Conservation (phyloP, 1,284 basidiomycete species). For the Fomitopsis palustris region DNA sequence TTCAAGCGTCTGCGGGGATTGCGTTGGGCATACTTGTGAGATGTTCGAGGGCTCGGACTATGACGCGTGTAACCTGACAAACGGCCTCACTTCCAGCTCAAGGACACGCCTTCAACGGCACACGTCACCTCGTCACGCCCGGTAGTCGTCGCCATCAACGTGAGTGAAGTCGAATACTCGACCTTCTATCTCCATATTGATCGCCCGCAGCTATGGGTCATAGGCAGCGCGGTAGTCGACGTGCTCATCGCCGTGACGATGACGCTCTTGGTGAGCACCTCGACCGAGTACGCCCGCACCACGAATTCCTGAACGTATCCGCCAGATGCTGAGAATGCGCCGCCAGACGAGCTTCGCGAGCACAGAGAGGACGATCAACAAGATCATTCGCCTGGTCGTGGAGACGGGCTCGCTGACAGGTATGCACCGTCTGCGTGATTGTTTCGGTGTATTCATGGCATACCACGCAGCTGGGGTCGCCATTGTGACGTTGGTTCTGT, state of each 20-base stretch:
- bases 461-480: background rate
- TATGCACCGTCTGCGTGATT: background rate
- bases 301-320: background rate
- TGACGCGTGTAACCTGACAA: too few relatives aligned
- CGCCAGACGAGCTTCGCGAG: background rate
- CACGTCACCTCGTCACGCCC: background rate
- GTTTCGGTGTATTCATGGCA: too few relatives aligned
- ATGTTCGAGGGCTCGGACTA: too few relatives aligned
- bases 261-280: background rate
- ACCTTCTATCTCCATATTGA: background rate
- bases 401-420: background rate
- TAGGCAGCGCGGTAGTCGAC: background rate
- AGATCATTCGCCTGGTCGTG: background rate
- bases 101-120: background rate
- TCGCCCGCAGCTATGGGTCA: background rate
- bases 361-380: background rate
- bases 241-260: background rate
- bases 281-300: too few relatives aligned
- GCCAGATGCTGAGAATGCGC: background rate
- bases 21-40: background rate
- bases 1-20: background rate
- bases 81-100: background rate
- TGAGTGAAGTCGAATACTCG: background rate
- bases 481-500: background rate
- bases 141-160: background rate